Base-by-base conservation (phyloP, 1,284 basidiomycete genomes). In the Filobasidium uniguttulatum region DNA sequence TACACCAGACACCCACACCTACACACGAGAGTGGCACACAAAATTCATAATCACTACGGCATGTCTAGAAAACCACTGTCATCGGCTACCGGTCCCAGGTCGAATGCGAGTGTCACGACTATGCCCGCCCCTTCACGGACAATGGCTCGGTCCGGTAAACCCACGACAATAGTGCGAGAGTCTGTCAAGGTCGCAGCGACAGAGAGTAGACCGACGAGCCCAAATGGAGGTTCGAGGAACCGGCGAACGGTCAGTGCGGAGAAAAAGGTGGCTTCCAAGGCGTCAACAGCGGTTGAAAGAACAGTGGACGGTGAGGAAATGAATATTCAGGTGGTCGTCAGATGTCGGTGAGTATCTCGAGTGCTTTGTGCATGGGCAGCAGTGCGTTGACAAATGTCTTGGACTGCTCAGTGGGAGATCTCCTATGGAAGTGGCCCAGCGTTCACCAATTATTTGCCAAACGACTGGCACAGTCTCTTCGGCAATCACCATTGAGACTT, bases 281-380 rank as follows among this genome's bases (percentile, higher is more conserved):
- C 37, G 12, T n/a, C 25, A 31, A 47, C 8, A 41, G 35, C 31
- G 46, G 17, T 19, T 34, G 47, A 43, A 19, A 43, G 29, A 17
- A 35, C 38, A 6, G 51, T 37, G 26, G 56, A 55, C 29, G 57
- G 55, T 49, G 64, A 62, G 33, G 67, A 70, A 55, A 66, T 65
- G 53, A 85, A 90, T 61, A 94, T 96, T 20, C 81, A 87, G 64
- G 89, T 96, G n/a, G 85, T 89, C 10, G 79, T 94, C 41, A 78
- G 89, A 22, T 91, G 85, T 65, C 76, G 89, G 63, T 78, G 77
- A 54, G 70, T 62, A 19, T 1, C 9, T 15, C 9, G 26, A 10
- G 15, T 38, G 5, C 5, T 35, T 38, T 5, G n/a, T 40, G 23
- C 25, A 22, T 29, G 17, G 45, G 36, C 19, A 25, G 10, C 43